Conservation (phyloP, 805 yeast genomes). For the Yamadazyma philogaea region DNA sequence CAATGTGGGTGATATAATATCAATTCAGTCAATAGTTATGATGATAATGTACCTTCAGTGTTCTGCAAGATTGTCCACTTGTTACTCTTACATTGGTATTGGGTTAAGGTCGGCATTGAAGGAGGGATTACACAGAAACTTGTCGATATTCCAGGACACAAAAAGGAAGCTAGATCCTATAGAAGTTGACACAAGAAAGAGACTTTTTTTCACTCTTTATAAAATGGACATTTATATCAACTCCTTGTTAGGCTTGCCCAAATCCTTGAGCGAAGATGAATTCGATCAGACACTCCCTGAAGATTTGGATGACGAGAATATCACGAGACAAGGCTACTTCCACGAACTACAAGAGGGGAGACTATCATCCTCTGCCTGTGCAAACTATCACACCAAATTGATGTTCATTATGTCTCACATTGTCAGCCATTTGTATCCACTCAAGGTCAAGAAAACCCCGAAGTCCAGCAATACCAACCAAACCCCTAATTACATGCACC, state of each 20-base stretch:
- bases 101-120: slow-evolving; percentile 79
- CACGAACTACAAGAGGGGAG: slow-evolving; percentile 47
- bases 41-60: slow-evolving; percentile 82
- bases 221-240: slow-evolving; percentile 89
- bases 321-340: slow-evolving; percentile 61
- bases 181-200: slow-evolving; percentile 76
- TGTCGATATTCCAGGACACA: slow-evolving; percentile 44
- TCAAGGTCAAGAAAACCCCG: slow-evolving; percentile 40
- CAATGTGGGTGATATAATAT: slow-evolving; percentile 75
- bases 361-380: slow-evolving; percentile 71
- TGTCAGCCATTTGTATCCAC: slow-evolving; percentile 71
- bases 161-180: slow-evolving; percentile 64
- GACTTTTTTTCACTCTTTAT: slow-evolving; percentile 85
- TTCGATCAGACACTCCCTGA: slow-evolving; percentile 84
- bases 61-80: slow-evolving; percentile 80
- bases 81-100: slow-evolving; percentile 86
- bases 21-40: slow-evolving; percentile 86
- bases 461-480: slow-evolving; percentile 9
- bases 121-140: slow-evolving; percentile 78
- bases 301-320: slow-evolving; percentile 83
- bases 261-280: slow-evolving; percentile 71
- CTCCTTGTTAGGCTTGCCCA: slow-evolving; percentile 81
- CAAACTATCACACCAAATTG: slow-evolving; percentile 78
- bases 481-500: slow-evolving; percentile 37
- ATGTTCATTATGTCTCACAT: slow-evolving; percentile 69